A percentile compares a stretch with the other conserved stretches of the same genome.
phyloP scores from a whole-genome alignment of 2,329 filamentous ascomycete genomes.

The Diaporthe velutina region DNA sequence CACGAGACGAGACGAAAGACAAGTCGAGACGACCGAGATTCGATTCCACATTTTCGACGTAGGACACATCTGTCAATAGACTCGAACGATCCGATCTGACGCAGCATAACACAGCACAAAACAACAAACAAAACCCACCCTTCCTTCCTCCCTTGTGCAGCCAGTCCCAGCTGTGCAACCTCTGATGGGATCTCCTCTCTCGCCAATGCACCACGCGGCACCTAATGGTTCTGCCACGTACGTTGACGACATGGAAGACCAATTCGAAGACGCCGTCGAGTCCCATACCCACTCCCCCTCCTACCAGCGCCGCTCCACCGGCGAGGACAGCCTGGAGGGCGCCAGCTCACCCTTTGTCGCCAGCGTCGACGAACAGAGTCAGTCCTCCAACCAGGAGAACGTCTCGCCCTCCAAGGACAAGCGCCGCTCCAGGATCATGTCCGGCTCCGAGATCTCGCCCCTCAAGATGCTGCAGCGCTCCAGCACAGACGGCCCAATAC shows the following conservation, averaged over 20 bases:
- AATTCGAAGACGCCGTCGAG: constrained; percentile 33
- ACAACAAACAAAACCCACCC: constrained; percentile 2
- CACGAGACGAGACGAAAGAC: constrained; percentile 8
- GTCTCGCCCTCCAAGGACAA: constrained; percentile 61
- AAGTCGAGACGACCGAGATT: constrained; percentile 6
- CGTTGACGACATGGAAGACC: constrained; percentile 30
- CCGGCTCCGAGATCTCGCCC: constrained; percentile 69
- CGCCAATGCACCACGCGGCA: constrained; percentile 38
- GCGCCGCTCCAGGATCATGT: constrained; percentile 66
- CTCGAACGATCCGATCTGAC: constrained; percentile 33
- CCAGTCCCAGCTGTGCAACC: constrained; percentile 13
- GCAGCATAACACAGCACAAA: constrained; percentile 6
- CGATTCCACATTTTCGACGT: constrained; percentile 49
- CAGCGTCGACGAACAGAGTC: constrained; percentile 49
- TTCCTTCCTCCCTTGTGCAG: neutral
- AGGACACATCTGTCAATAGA: constrained; percentile 4
- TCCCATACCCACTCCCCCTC: constrained; percentile 39
- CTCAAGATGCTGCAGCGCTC: constrained; percentile 64
- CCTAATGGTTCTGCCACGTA: constrained; percentile 28
- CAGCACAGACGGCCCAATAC: constrained; percentile 45
- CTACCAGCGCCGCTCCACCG: constrained; percentile 35
- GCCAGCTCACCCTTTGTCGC: constrained; percentile 49
- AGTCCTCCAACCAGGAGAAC: constrained; percentile 59
- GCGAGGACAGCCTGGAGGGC: constrained; percentile 42
- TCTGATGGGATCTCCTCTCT: constrained; percentile 34